Percentiles rank a stretch among this genome's conserved stretches.
phyloP scores from a whole-genome alignment of 768 basidiomycete genomes.

The Fistulinella prunicolor region DNA sequence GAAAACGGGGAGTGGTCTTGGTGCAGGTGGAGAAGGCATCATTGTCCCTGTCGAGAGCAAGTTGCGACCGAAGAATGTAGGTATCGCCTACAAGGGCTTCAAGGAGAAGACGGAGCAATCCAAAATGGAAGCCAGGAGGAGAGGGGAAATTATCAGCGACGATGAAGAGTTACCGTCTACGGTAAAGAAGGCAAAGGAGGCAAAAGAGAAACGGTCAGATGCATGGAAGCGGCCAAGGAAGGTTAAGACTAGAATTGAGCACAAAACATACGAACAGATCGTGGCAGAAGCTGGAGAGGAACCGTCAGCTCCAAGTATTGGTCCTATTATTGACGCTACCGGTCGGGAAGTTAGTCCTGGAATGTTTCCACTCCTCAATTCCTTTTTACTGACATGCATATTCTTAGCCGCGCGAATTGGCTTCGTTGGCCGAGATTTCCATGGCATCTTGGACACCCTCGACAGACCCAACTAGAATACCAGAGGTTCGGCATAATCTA shows the following conservation, averaged over 20 bases:
- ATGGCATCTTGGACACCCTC: slow-evolving; percentile 82
- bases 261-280: slow-evolving; percentile 97
- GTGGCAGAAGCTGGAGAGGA: slow-evolving; percentile 81
- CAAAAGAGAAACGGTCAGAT: slow-evolving; percentile 65
- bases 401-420: slow-evolving; percentile 76
- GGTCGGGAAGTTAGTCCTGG: slow-evolving; percentile 74
- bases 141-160: slow-evolving; percentile 72
- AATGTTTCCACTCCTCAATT: background rate
- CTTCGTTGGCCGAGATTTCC: slow-evolving; percentile 77
- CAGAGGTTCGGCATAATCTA: slow-evolving; percentile 96
- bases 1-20: slow-evolving; percentile 79
- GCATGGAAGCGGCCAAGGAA: slow-evolving; percentile 87
- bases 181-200: slow-evolving; percentile 43
- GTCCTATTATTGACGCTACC: slow-evolving; percentile 91
- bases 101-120: slow-evolving; percentile 86
- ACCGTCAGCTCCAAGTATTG: slow-evolving; percentile 52
- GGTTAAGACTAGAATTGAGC: slow-evolving; percentile 79
- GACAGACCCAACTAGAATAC: slow-evolving; percentile 82
- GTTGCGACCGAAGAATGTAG: slow-evolving; percentile 79
- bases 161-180: slow-evolving; percentile 47
- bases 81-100: slow-evolving; percentile 85
- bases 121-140: slow-evolving; percentile 71
- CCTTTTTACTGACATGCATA: slow-evolving; percentile 7
- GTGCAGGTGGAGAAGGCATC: slow-evolving; percentile 73
- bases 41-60: slow-evolving; percentile 86